Evolutionary conservation across 352 stramenopile genomes (phyloP), one percentile per base, ranked within the genome.

Genomic region (Plasmopara viticola): DNA sequence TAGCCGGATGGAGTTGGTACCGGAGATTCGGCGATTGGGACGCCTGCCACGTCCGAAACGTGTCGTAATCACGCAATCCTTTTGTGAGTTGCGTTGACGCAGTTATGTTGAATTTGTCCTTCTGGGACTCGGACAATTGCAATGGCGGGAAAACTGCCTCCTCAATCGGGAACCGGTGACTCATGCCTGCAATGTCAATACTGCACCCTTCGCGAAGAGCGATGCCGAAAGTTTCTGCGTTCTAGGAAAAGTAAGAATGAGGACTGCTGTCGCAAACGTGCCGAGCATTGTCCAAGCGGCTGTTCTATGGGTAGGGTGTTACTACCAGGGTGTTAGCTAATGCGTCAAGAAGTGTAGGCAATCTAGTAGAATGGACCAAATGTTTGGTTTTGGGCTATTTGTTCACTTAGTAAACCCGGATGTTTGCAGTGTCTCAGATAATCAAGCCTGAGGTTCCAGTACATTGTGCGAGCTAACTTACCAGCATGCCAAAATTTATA

Each of bases 21-120:
- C 55, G 64, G 35, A 66, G 64, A 63, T 60, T 66, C 40, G 55
- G 59, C 14, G 64, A 51, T 25, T 64, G 58, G 28, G 64, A 71
- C 34, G 56, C 51, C 48, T 62, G 67, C 67, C 53, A 76, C 44
- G 61, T 56, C 20, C 56, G 51, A 44, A 66, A 65, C 51, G 51
- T 62, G 48, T 74, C 64, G 58, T 77, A 74, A 39, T 77, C 64
- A 10, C 57, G 57, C 48, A 79, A 51, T 17, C 64, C 53, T 8
- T 45, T 50, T 13, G 66, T 58, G 13, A 72, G 62, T 33, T 70
- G 48, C 39, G 65, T 58, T 38, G 62, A 35, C 14, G 66, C 63
- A 29, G 56, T 68, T 38, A 66, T 62, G 20, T 70, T 51, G 30
- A 72, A 61, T 41, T 65, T 64, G 9, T 60, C 62, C 44, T 54